These are phyloP conservation scores for Eucalyptus sideroxylon DNA, from an alignment of 345 rosid species.

Conservation along the genomic window DNA sequence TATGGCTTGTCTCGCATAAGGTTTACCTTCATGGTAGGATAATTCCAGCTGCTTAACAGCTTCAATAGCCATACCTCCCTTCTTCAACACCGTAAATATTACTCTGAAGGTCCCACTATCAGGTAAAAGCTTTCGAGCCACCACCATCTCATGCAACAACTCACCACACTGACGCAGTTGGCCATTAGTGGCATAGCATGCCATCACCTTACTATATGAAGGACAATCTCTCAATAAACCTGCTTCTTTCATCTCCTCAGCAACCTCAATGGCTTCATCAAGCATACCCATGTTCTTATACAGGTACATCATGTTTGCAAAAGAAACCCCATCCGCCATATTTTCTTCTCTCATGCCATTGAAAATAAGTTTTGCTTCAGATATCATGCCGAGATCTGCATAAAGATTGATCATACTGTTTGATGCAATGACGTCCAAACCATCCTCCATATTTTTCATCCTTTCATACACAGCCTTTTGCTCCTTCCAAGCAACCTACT, in stretches of 20 bases:
- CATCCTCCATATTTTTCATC: slow-evolving; percentile 53
- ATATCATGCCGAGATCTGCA: slow-evolving; percentile 65
- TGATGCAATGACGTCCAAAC: slow-evolving; percentile 65
- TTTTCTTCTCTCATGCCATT: slow-evolving; percentile 42
- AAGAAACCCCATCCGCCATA: slow-evolving; percentile 55
- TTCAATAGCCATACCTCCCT: slow-evolving; percentile 63
- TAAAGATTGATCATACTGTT: slow-evolving; percentile 69
- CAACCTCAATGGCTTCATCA: slow-evolving; percentile 69
- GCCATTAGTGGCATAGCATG: slow-evolving; percentile 58
- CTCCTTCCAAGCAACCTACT: slow-evolving; percentile 68
- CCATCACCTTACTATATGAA: slow-evolving; percentile 68
- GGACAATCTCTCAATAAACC: slow-evolving; percentile 44
- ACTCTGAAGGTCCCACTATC: slow-evolving; percentile 54
- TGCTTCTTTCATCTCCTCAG: slow-evolving; percentile 75
- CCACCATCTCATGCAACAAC: slow-evolving; percentile 71
- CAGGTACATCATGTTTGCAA: slow-evolving; percentile 70
- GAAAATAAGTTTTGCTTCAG: slow-evolving; percentile 64
- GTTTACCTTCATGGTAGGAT: slow-evolving; percentile 51
- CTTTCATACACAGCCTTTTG: slow-evolving; percentile 47
- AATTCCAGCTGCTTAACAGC: slow-evolving; percentile 64
- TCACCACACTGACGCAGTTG: slow-evolving; percentile 62
- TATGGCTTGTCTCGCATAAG: slow-evolving; percentile 51
- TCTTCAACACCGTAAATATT: slow-evolving; percentile 55
- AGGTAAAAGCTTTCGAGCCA: slow-evolving; percentile 40
- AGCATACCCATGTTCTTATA: slow-evolving; percentile 84